Base-by-base conservation (phyloP, 768 basidiomycete species). In the Leccinum ochraceum region DNA sequence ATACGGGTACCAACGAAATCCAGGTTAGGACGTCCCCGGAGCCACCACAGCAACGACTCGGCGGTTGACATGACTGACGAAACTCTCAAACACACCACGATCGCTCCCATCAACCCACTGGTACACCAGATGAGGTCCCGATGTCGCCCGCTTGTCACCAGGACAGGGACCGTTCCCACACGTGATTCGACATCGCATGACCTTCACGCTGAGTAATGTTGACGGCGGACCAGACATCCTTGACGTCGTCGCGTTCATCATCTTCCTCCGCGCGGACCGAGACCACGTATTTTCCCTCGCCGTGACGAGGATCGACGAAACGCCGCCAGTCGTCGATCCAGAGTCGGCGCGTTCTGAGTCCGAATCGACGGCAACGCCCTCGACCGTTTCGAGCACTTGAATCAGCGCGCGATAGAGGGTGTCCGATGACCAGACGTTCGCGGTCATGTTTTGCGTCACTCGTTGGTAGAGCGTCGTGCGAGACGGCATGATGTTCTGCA, bases 101-200 rank as follows among this genome's bases (percentile, higher is more conserved):
- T 91, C 85, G 28, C 60, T 68, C 0, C 92, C 92, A 54, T 76
- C 76, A 22, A 86, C 67, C 91, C 92, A 92, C 36, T 82, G 78
- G 61, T 83, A 85, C 56, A 81, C 76, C 4, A 72, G 59, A 49
- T 66, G 57, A 22, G 26, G 44, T 39, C 60, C 48, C 49, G 30
- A 37, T 54, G 13, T 7, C 46, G 39, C 60, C 42, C 57, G 57
- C 59, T 60, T 62, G 46, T 58, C 67, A 11, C 46, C 55, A 62
- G 6, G 62, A 61, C 63, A 62, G 62, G 5, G 62, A 22, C 61
- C 30, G n/a, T 60, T 53, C 37, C 53, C 20, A 59, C 70, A 70
- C 46, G 66, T 65, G 30, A 67, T 77, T 46, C 67, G 71, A 64
- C 62, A 70, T 28, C 60, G 58, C 62, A 70, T 68, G 11, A 65